These are phyloP conservation scores for Funneliformis caledonium DNA, from an alignment of 371 early-diverging fungal species.

Conservation along the genomic window DNA sequence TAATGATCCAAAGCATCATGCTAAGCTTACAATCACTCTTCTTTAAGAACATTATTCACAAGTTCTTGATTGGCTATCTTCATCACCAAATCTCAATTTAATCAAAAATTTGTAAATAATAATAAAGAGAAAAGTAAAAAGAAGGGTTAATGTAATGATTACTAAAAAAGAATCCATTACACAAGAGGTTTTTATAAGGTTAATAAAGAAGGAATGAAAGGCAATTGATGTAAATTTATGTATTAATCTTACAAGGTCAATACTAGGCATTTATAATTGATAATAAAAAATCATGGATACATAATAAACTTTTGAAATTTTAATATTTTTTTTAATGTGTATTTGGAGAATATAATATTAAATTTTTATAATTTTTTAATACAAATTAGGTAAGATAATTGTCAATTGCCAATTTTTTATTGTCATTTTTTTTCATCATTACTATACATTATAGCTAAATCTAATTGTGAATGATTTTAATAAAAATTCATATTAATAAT, in stretches of 20 bases:
- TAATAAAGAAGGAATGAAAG: too few species aligned
- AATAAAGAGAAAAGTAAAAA: slow-evolving; percentile 32
- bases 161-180: slow-evolving; percentile 15
- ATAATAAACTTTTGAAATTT: too few species aligned
- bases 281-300: neutral
- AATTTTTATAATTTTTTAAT: too few species aligned
- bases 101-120: slow-evolving; percentile 46
- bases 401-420: too few species aligned
- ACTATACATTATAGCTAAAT: too few species aligned
- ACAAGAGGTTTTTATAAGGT: neutral
- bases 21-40: slow-evolving; percentile 35
- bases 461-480: too few species aligned
- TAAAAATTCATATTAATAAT: too few species aligned
- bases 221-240: too few species aligned
- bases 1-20: slow-evolving; percentile 5
- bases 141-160: slow-evolving; percentile 6
- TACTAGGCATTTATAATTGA: neutral
- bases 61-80: slow-evolving; percentile 41
- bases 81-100: slow-evolving; percentile 45
- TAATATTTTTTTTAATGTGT: too few species aligned
- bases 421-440: too few species aligned
- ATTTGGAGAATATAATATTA: too few species aligned
- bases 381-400: too few species aligned
- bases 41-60: slow-evolving; percentile 26
- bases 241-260: neutral